Percentiles rank a stretch among this genome's conserved stretches.
Evolutionary conservation across 106 monocot species (phyloP).

Genomic region (Allium cepa): DNA sequence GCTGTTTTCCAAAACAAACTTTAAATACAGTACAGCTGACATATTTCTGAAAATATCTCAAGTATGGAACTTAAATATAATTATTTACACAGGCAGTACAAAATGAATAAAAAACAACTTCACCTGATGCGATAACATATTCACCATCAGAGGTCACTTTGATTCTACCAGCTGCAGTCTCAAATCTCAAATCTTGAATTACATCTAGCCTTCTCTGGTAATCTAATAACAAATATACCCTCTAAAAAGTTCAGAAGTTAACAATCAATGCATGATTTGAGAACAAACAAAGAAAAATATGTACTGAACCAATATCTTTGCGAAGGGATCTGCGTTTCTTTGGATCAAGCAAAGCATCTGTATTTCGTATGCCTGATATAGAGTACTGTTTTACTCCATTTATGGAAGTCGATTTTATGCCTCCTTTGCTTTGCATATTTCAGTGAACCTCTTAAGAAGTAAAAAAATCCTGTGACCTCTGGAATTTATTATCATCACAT

Average conservation of each 20-base stretch:
- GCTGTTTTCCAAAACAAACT: background rate
- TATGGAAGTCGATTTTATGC: slow-evolving; percentile 71
- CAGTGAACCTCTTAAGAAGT: too few species aligned
- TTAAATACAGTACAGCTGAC: background rate
- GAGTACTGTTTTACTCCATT: slow-evolving; percentile 77
- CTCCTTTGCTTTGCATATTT: slow-evolving; percentile 16
- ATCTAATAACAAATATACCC: slow-evolving; percentile 14
- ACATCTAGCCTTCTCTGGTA: slow-evolving; percentile 69
- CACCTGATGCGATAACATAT: slow-evolving; percentile 90
- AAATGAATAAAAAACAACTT: too few species aligned
- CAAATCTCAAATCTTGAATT: slow-evolving; percentile 91
- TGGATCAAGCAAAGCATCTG: slow-evolving; percentile 46
- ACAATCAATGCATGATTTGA: background rate
- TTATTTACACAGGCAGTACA: too few species aligned
- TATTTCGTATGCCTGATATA: slow-evolving; percentile 48
- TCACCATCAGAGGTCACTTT: slow-evolving; percentile 90
- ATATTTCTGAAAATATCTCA: background rate
- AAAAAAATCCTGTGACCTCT: too few species aligned
- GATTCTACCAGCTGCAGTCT: slow-evolving; percentile 77
- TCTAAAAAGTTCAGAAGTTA: background rate
- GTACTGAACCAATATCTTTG: slow-evolving; percentile 47
- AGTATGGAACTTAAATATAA: background rate
- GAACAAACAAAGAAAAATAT: background rate
- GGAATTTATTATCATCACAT: too few species aligned
- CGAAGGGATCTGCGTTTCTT: slow-evolving; percentile 72